Percentiles rank a stretch among this genome's conserved stretches.
Conservation (phyloP, 768 basidiomycete species). For the Stropharia rugosoannulata region DNA sequence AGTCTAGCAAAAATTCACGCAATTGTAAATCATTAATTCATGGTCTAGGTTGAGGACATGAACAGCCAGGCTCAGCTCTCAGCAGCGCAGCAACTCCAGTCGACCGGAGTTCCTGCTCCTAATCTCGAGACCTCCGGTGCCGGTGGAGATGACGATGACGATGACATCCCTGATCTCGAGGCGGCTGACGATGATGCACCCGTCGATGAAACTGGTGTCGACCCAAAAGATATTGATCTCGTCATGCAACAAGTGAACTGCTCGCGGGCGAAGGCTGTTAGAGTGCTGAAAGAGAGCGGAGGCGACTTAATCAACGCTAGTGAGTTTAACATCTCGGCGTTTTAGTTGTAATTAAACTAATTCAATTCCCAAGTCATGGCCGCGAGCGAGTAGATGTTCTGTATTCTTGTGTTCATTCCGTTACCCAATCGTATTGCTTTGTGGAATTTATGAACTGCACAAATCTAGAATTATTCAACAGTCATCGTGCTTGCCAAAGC, state of each 20-base stretch:
- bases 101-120: conserved; percentile 44
- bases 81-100: conserved; percentile 77
- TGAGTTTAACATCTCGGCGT: conserved; percentile 42
- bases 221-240: conserved; percentile 92
- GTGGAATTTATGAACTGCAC: neutral
- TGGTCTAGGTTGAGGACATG: conserved; percentile 77
- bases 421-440: conserved; percentile 22
- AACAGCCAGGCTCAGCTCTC: conserved; percentile 75
- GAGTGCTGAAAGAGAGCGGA: conserved; percentile 85
- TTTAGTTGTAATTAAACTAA: neutral
- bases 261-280: conserved; percentile 88
- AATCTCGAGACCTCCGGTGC: conserved; percentile 51
- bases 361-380: conserved; percentile 70
- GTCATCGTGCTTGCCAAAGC: conserved; percentile 45
- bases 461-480: neutral
- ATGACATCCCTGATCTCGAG: conserved; percentile 81
- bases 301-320: conserved; percentile 97
- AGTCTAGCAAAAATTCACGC: neutral
- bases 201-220: conserved; percentile 85
- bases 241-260: conserved; percentile 89
- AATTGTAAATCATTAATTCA: neutral
- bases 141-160: conserved; percentile 70
- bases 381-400: conserved; percentile 71
- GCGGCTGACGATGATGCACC: conserved; percentile 78
- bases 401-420: conserved; percentile 30